These are phyloP conservation scores for Aspergillus ochraceoroseus DNA, from an alignment of 2,329 filamentous ascomycete genomes.

Conservation along the genomic window DNA sequence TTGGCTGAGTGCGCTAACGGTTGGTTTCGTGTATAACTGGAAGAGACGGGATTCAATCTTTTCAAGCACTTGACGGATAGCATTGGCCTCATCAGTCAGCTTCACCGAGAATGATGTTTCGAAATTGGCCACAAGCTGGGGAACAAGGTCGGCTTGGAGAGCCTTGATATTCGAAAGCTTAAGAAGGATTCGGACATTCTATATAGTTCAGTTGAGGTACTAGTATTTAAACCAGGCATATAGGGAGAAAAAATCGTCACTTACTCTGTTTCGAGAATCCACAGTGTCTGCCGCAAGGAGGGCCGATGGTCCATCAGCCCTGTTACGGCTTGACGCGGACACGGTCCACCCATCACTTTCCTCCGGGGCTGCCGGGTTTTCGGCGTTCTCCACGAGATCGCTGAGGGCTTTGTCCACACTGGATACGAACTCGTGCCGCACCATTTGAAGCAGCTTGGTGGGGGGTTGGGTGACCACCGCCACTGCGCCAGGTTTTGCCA, in stretches of 20 bases:
- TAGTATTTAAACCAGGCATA: no score
- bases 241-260: slow-evolving; percentile 19
- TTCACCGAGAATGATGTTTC: slow-evolving; percentile 92
- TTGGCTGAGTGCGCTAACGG: slow-evolving; percentile 61
- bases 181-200: slow-evolving; percentile 89
- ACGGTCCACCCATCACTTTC: slow-evolving; percentile 51
- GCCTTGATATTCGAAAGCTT: slow-evolving; percentile 88
- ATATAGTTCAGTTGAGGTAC: no score
- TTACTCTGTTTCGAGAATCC: slow-evolving; percentile 52
- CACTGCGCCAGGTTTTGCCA: slow-evolving; percentile 64
- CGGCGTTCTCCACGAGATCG: slow-evolving; percentile 95
- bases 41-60: slow-evolving; percentile 92
- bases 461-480: slow-evolving; percentile 82
- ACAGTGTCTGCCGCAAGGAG: slow-evolving; percentile 48
- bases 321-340: slow-evolving; percentile 31
- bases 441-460: slow-evolving; percentile 81
- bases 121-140: slow-evolving; percentile 83
- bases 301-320: slow-evolving; percentile 35
- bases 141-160: slow-evolving; percentile 75
- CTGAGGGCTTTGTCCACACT: slow-evolving; percentile 91
- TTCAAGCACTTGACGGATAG: slow-evolving; percentile 79
- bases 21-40: slow-evolving; percentile 80
- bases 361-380: slow-evolving; percentile 64
- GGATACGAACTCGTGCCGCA: slow-evolving; percentile 84
- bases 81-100: slow-evolving; percentile 87